Evolutionary conservation across 2,329 filamentous ascomycete species (phyloP).

Genomic region (Paraphoma sp.): DNA sequence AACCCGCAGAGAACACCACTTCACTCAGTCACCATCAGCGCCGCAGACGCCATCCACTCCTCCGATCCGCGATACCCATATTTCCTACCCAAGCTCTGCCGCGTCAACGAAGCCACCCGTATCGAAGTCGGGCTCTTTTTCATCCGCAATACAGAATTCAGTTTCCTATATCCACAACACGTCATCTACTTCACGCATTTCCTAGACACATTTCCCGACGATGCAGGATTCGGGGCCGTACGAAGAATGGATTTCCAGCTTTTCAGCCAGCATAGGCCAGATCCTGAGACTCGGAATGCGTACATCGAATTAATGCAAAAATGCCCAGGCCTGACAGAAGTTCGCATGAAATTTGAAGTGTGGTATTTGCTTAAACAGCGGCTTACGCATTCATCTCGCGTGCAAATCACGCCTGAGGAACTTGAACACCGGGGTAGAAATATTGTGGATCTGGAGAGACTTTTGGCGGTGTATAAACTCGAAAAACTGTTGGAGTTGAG

Average conservation of each 20-base stretch:
- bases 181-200: background rate
- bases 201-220: background rate
- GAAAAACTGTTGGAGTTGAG: background rate
- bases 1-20: background rate
- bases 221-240: constrained; percentile 3
- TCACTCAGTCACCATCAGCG: background rate
- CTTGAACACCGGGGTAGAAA: background rate
- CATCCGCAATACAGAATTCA: constrained; percentile 3
- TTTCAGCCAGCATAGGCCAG: constrained; percentile 4
- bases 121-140: constrained; percentile 7
- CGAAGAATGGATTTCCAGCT: constrained; percentile 7
- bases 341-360: constrained; percentile 5
- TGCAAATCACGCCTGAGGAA: background rate
- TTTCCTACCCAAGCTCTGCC: constrained; percentile 9
- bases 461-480: background rate
- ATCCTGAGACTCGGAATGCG: background rate
- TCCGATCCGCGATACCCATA: background rate
- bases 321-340: background rate
- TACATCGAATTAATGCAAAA: constrained; percentile 5
- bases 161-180: constrained; percentile 3
- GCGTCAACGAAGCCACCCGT: constrained; percentile 10
- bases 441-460: background rate
- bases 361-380: background rate
- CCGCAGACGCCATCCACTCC: background rate
- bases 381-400: background rate